Evolutionary conservation across 2,329 filamentous ascomycete genomes (phyloP).

Genomic region (Pezicula carpinea): DNA sequence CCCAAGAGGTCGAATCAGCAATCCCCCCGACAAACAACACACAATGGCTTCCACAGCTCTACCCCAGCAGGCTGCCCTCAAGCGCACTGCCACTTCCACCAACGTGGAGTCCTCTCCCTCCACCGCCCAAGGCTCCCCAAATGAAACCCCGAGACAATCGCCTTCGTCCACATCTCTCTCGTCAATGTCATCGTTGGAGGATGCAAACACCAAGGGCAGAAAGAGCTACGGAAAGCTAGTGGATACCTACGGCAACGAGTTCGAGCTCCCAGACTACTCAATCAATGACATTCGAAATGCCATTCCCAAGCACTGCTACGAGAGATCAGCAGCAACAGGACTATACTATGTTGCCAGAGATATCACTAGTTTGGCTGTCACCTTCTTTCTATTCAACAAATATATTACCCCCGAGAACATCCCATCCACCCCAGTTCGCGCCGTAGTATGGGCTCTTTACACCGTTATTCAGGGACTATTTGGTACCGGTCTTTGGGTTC

Average conservation of each 20-base stretch:
- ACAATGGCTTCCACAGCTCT: conserved; percentile 30
- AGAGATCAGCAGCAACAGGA: conserved; percentile 73
- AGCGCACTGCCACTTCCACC: conserved; percentile 22
- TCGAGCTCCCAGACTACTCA: conserved; percentile 89
- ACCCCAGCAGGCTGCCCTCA: conserved; percentile 16
- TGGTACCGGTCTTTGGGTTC: conserved; percentile 89
- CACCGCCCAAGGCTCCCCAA: conserved; percentile 52
- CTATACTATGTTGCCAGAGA: conserved; percentile 84
- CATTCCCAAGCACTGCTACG: conserved; percentile 95
- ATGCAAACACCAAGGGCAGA: conserved; percentile 32
- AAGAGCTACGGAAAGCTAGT: conserved; percentile 60
- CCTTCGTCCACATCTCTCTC: conserved; percentile 89
- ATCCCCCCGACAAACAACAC: not conserved
- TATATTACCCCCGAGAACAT: conserved; percentile 83
- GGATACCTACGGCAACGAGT: conserved; percentile 93
- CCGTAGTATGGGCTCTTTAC: conserved; percentile 58
- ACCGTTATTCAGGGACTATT: conserved; percentile 84
- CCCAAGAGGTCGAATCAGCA: not conserved
- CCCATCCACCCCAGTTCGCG: conserved; percentile 63
- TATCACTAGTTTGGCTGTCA: conserved; percentile 63
- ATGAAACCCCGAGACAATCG: conserved; percentile 55
- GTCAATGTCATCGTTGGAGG: conserved; percentile 68
- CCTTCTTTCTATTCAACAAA: conserved; percentile 85
- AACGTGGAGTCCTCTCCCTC: conserved; percentile 38
- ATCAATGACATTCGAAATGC: conserved; percentile 97